These are phyloP conservation scores for Jackrogersella multiformis DNA, from an alignment of 495 filamentous ascomycete genomes.

Conservation along the genomic window DNA sequence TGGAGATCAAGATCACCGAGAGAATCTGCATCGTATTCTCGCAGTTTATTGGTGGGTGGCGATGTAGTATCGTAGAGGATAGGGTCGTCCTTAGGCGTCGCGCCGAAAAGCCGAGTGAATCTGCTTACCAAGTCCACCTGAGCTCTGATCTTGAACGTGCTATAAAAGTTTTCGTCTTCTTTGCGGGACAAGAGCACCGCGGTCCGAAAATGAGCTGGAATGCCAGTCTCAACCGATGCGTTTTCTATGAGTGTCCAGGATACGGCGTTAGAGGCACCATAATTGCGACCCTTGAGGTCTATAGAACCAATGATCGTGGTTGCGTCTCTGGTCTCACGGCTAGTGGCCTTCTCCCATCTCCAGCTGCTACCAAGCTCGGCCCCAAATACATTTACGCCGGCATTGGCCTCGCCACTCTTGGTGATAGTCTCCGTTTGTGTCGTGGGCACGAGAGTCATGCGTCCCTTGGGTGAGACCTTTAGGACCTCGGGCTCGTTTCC, in stretches of 20 bases:
- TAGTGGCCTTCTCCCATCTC: conserved; percentile 27
- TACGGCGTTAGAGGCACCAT: conserved; percentile 22
- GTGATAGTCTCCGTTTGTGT: conserved; percentile 14
- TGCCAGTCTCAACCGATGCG: conserved; percentile 30
- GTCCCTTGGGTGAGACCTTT: conserved; percentile 16
- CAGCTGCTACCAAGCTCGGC: conserved; percentile 13
- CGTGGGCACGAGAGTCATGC: conserved; percentile 13
- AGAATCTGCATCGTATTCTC: conserved; percentile 39
- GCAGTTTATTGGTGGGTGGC: conserved; percentile 40
- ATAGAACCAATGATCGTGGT: conserved; percentile 34
- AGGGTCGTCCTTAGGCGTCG: conserved; percentile 36
- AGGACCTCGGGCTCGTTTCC: conserved; percentile 28
- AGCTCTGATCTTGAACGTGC: conserved; percentile 35
- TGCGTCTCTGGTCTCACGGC: conserved; percentile 11
- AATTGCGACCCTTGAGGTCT: conserved; percentile 27
- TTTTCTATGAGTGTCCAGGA: conserved; percentile 43
- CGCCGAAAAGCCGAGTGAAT: conserved; percentile 1
- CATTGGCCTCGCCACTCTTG: neutral
- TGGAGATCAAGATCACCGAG: conserved; percentile 36
- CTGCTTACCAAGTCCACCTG: conserved; percentile 27
- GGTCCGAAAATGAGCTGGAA: conserved; percentile 31
- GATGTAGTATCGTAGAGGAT: conserved; percentile 39
- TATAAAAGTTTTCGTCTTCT: conserved; percentile 35
- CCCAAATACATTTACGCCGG: conserved; percentile 5
- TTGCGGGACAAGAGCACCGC: conserved; percentile 40